A percentile compares a stretch with the other conserved stretches of the same genome.
Conservation (phyloP, 2,329 filamentous ascomycete species). For the Fusarium beomiforme region DNA sequence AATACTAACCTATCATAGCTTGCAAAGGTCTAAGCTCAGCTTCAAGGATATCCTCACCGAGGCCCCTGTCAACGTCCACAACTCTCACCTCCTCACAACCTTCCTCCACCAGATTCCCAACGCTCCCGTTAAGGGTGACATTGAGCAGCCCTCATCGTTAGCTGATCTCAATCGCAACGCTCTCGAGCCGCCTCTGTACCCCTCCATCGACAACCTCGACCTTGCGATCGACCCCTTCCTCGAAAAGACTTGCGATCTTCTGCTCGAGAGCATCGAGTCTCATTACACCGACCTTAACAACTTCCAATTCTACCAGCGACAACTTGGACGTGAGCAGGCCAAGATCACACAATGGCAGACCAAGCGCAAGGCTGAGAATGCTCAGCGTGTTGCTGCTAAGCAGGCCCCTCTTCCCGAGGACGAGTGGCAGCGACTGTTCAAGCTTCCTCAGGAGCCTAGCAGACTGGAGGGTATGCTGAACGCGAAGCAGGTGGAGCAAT, state of each 20-base stretch:
- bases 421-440: slow-evolving; percentile 98
- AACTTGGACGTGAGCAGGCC: slow-evolving; percentile 90
- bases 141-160: slow-evolving; percentile 81
- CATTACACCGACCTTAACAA: slow-evolving; percentile 99
- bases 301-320: slow-evolving; percentile 95
- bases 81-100: slow-evolving; percentile 95
- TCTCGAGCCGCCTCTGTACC: slow-evolving; percentile 74
- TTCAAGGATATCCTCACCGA: slow-evolving; percentile 95
- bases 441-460: slow-evolving; percentile 94
- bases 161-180: slow-evolving; percentile 77
- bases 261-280: slow-evolving; percentile 95
- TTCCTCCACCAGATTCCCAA: slow-evolving; percentile 92
- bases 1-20: slow-evolving; percentile 60
- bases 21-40: slow-evolving; percentile 92
- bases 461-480: slow-evolving; percentile 94
- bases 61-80: slow-evolving; percentile 89
- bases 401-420: slow-evolving; percentile 91
- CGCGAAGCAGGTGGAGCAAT: slow-evolving; percentile 96
- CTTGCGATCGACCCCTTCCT: slow-evolving; percentile 97
- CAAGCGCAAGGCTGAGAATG: slow-evolving; percentile 97
- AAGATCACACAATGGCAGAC: slow-evolving; percentile 97
- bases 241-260: slow-evolving; percentile 96
- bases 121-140: slow-evolving; percentile 68
- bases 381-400: slow-evolving; percentile 84
- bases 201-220: slow-evolving; percentile 89